Percentiles rank a stretch among this genome's conserved stretches.
Evolutionary conservation across 192 early-diverging fungal species (phyloP).

Genomic region (Podila clonocystis): DNA sequence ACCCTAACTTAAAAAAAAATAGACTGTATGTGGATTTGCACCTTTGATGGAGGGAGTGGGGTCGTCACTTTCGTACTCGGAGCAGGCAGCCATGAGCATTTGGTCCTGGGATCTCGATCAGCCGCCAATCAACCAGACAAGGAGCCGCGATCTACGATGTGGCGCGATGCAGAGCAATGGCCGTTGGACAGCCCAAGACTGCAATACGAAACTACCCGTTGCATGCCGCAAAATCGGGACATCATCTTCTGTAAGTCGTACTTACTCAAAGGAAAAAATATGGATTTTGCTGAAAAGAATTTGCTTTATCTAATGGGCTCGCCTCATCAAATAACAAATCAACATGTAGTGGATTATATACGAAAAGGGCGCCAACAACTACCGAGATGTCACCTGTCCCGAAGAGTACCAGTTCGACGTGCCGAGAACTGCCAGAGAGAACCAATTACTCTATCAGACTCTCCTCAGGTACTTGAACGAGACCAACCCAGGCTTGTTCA

Average conservation of each 20-base stretch:
- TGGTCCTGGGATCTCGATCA: constrained; percentile 51
- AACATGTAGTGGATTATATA: constrained; percentile 29
- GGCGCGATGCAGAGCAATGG: constrained; percentile 48
- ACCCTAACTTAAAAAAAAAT: neutral
- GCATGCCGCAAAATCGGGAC: constrained; percentile 36
- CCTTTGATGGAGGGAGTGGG: constrained; percentile 5
- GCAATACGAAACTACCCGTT: constrained; percentile 39
- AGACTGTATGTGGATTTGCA: constrained; percentile 37
- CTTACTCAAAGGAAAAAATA: neutral
- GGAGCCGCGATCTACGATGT: constrained; percentile 25
- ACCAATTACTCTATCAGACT: constrained; percentile 12
- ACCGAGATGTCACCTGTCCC: constrained; percentile 41
- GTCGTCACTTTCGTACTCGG: constrained; percentile 14
- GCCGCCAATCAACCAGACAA: constrained; percentile 18
- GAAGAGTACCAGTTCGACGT: constrained; percentile 36
- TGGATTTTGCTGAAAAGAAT: too few relatives aligned
- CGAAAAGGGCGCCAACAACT: constrained; percentile 29
- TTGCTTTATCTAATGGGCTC: neutral
- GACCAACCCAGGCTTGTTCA: constrained; percentile 2
- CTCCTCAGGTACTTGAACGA: constrained; percentile 19
- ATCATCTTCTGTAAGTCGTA: constrained; percentile 13
- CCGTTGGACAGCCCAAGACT: constrained; percentile 40
- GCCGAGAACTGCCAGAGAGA: constrained; percentile 38
- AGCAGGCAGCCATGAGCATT: constrained; percentile 40
- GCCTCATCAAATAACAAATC: neutral